These are phyloP conservation scores for Psilocybe cyanescens DNA, from an alignment of 768 basidiomycete genomes.

Conservation along the genomic window DNA sequence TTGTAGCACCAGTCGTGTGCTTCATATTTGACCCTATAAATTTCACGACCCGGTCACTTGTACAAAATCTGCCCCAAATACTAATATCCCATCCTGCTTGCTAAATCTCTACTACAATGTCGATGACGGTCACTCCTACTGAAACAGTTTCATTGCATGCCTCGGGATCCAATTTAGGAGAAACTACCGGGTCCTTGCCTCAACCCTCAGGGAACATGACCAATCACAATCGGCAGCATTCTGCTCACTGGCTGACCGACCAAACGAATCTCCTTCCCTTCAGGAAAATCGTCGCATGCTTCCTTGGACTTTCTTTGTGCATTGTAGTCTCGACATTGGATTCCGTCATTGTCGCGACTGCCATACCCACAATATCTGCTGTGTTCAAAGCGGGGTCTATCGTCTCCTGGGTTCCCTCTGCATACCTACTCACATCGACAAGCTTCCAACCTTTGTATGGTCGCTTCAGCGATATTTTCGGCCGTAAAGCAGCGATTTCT, in stretches of 20 bases:
- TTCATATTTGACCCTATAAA: no score
- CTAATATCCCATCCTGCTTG: no score
- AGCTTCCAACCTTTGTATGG: conserved; percentile 67
- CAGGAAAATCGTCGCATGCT: conserved; percentile 64
- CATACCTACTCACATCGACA: conserved; percentile 70
- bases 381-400: conserved; percentile 68
- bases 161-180: no score
- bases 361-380: conserved; percentile 70
- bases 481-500: conserved; percentile 62
- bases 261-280: conserved; percentile 78
- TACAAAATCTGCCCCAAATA: no score
- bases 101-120: no score
- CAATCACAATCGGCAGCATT: neutral
- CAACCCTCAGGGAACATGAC: no score
- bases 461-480: conserved; percentile 69
- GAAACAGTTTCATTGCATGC: no score
- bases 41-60: no score
- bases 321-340: conserved; percentile 67
- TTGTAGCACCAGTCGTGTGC: no score
- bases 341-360: conserved; percentile 75
- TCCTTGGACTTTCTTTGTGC: conserved; percentile 62
- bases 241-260: conserved; percentile 47
- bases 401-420: conserved; percentile 73
- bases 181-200: no score
- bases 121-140: no score